A percentile compares a stretch with the other conserved stretches of the same genome.
phyloP scores from a whole-genome alignment of 257 asterid genomes.

The Mentha longifolia region DNA sequence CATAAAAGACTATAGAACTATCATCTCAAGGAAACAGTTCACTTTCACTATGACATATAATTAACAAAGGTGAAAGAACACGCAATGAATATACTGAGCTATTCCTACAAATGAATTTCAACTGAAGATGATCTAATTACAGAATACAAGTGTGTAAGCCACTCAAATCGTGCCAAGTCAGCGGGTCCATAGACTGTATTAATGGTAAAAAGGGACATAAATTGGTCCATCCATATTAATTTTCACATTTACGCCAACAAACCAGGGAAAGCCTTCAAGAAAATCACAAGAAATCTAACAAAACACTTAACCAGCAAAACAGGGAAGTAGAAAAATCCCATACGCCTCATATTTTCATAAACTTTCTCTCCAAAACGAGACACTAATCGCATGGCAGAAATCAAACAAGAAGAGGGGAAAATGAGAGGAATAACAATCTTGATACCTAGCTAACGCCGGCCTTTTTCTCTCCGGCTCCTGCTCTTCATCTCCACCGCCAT shows the following conservation, averaged over 20 bases:
- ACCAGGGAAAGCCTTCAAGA: neutral
- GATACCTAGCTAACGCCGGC: slow-evolving; percentile 57
- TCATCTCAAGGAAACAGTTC: neutral
- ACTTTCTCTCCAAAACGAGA: neutral
- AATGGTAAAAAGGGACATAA: neutral
- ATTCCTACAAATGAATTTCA: neutral
- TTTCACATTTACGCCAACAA: neutral
- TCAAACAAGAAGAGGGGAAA: neutral
- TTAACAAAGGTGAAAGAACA: neutral
- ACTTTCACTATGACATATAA: neutral
- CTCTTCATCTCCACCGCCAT: slow-evolving; percentile 64
- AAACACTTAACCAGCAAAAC: slow-evolving; percentile 13
- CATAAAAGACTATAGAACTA: no score
- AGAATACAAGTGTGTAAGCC: neutral
- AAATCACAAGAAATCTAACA: neutral
- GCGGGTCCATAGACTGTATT: neutral
- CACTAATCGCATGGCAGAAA: neutral
- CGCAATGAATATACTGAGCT: neutral
- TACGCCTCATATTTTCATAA: neutral
- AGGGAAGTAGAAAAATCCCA: slow-evolving; percentile 11
- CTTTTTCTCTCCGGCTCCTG: slow-evolving; percentile 64
- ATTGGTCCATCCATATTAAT: neutral
- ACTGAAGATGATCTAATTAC: slow-evolving; percentile 2
- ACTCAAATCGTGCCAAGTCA: neutral
- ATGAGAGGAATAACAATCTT: slow-evolving; percentile 5